Base-by-base conservation (phyloP, 73 alveolate species). In the Tetrahymena elliotti region DNA sequence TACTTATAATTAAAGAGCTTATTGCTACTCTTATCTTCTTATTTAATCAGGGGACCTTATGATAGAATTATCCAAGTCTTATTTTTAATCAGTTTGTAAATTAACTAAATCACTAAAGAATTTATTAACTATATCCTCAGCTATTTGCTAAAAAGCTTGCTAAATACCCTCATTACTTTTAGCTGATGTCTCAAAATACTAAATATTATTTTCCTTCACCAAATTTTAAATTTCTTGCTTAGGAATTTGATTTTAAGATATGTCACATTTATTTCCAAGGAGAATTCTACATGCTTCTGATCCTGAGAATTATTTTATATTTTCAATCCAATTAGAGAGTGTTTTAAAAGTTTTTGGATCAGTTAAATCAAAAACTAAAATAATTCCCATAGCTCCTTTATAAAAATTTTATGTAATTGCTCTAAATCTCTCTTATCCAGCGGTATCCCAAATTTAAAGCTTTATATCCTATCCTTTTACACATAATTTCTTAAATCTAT, bases 401-500 rank as follows among this genome's bases (percentile, higher is more conserved):
- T 98, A 98, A 93, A 96, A 97, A 15, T 98, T 97, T 94, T 96
- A 94, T 22, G 99, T 98, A 39, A 98, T 98, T 33, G 98, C 97
- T 35, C 98, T 93, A 94, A 98, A 98, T 54, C 99, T 93, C 83
- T 98, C 99, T 83, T 98, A 96, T 18, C 99, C 99, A 35, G 99
- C 98, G 33, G 99, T 97, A 96, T 98, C 99, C 99, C 99, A 98
- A 38, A 98, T 98, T 84, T 98, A 93, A 92, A 98, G 94, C 96
- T 97, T 97, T n/a, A 98, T 98, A 34, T 95, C 83, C 93, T 95
- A 95, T 27, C 96, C 98, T 38, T 98, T 97, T 13, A 98, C 98
- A 52, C 94, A 96, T 35, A 98, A 95, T 22, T 97, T 93, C 96
- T 98, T 98, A 68, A 97, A 94, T 93, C 97, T 97, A 97, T 96